Evolutionary conservation across 495 filamentous ascomycete genomes (phyloP), one percentile per base, ranked within the genome.

Genomic region (Neurospora pannonica): DNA sequence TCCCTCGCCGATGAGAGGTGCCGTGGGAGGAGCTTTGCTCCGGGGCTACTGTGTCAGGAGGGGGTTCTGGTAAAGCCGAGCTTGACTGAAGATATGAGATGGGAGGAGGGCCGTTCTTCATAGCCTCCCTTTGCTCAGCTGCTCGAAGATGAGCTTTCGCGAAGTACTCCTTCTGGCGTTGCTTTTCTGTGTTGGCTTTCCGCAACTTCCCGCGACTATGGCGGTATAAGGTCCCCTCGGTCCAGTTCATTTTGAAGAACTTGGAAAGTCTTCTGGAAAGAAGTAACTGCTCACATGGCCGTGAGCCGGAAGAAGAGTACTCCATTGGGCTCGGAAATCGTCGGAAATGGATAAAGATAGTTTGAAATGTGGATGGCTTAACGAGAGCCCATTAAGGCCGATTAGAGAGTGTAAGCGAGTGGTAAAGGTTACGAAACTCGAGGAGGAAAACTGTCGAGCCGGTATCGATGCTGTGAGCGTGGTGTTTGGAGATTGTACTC

Each of bases 201-300:
- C 79, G 79, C 71, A 81, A 73, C 24, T 74, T 76, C 11, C 79
- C 77, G 28, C 79, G 82, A 17, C 77, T 79, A 74, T 79, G 75
- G 72, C 82, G 83, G 31, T 83, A 77, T n/a, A 85, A 78, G 11
- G 77, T 83, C 40, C 82, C 82, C 74, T 84, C 84, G 24, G 82
- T 85, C 84, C 84, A 86, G 74, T 86, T 86, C 84, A 86, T 86
- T 38, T 19, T 74, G 71, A 37, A n/a, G 60, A 31, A 9, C 69
- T 17, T 17, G 36, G 39, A 38, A 19, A 70, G 71, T 62, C 43
- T 48, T 67, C 28, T 67, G 28, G 54, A 67, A 36, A 67, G 54
- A 36, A 28, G 28, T 67, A 9, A 15, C 28, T 31, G 54, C 54
- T 67, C 28, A 28, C 28, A 67, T 67, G 28, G 31, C 7, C 54